A percentile compares a stretch with the other conserved stretches of the same genome.
phyloP scores from a whole-genome alignment of 768 basidiomycete species.

The Tulasnella calospora region DNA sequence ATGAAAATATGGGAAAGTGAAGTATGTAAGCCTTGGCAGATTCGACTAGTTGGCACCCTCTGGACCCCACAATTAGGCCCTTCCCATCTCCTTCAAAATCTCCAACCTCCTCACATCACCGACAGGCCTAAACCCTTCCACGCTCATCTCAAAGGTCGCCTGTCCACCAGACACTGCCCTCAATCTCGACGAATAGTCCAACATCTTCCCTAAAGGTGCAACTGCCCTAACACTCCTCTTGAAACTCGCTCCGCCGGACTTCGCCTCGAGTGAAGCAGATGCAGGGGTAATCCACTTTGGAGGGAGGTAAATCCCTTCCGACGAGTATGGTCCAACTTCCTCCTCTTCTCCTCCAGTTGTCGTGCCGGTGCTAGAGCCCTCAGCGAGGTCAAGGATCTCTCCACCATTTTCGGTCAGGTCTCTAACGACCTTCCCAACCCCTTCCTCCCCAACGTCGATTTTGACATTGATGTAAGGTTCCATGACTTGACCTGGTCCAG shows the following conservation, averaged over 20 bases:
- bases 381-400: conserved; percentile 66
- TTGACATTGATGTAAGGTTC: conserved; percentile 74
- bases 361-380: conserved; percentile 36
- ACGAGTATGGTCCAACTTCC: conserved; percentile 44
- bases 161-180: conserved; percentile 79
- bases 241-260: conserved; percentile 38
- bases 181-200: conserved; percentile 73
- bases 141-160: conserved; percentile 72
- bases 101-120: conserved; percentile 57
- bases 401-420: conserved; percentile 80
- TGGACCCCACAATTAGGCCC: conserved; percentile 46
- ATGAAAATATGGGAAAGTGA: too few species aligned
- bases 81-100: conserved; percentile 73
- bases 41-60: too few species aligned
- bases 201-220: conserved; percentile 74
- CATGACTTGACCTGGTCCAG: conserved; percentile 66
- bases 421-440: conserved; percentile 70
- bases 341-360: conserved; percentile 32
- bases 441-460: conserved; percentile 59
- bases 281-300: conserved; percentile 74
- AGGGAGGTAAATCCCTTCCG: conserved; percentile 70
- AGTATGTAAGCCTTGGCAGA: too few species aligned
- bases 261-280: conserved; percentile 35
- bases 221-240: conserved; percentile 66
- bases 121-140: conserved; percentile 71